Conservation (phyloP, 225 moss, liverwort and hornwort species). For the Physcomitrellopsis africana region DNA sequence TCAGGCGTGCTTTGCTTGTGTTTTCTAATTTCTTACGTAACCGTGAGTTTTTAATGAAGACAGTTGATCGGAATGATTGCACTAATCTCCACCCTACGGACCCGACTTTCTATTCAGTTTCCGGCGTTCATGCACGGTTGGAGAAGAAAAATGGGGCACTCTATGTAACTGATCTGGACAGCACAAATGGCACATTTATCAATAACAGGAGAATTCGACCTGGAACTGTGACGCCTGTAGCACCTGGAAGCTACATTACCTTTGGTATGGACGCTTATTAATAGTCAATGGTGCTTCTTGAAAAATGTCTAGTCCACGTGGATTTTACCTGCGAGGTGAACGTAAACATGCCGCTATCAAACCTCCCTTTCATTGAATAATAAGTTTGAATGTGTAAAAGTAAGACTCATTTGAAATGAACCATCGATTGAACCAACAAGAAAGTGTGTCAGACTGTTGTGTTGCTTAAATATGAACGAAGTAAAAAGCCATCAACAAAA, state of each 20-base stretch:
- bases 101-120: constrained; percentile 42
- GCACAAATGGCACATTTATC: constrained; percentile 83
- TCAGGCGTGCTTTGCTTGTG: neutral
- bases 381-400: no score
- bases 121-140: constrained; percentile 74
- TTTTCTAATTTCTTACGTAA: neutral
- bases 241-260: constrained; percentile 61
- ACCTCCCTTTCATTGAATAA: no score
- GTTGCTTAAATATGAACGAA: no score
- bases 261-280: constrained; percentile 52
- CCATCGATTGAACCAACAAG: no score
- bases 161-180: constrained; percentile 68
- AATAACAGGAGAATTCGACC: constrained; percentile 73
- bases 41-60: neutral
- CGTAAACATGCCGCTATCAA: no score
- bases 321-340: no score
- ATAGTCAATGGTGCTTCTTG: neutral
- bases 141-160: constrained; percentile 67
- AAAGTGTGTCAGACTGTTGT: no score
- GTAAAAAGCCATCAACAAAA: no score
- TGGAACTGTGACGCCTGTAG: constrained; percentile 68
- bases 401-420: no score
- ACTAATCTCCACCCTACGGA: neutral
- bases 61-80: neutral
- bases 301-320: neutral